phyloP scores from a whole-genome alignment of 2,329 filamentous ascomycete species.

The Diaporthe australafricana region DNA sequence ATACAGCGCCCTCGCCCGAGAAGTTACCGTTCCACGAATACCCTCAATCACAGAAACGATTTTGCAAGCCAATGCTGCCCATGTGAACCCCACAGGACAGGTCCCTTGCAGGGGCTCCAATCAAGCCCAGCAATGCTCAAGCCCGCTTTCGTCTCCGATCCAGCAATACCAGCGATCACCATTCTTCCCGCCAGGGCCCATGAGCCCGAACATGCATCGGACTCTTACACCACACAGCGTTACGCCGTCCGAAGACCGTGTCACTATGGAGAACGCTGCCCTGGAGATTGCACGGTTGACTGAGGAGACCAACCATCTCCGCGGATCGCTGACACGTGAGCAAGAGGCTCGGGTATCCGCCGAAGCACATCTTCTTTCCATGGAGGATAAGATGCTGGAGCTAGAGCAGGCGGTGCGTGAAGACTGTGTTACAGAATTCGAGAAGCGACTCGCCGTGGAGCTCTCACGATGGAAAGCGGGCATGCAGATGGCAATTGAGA shows the following conservation, averaged over 20 bases:
- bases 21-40: slow-evolving; percentile 90
- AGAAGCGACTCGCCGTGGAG: slow-evolving; percentile 79
- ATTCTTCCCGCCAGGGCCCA: slow-evolving; percentile 53
- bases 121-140: slow-evolving; percentile 42
- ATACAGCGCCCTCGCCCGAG: slow-evolving; percentile 91
- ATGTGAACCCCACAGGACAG: slow-evolving; percentile 44
- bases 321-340: slow-evolving; percentile 77
- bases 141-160: slow-evolving; percentile 45
- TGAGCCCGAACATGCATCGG: slow-evolving; percentile 45
- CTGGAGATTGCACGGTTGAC: slow-evolving; percentile 84
- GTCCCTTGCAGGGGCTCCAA: slow-evolving; percentile 39
- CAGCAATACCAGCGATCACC: slow-evolving; percentile 50
- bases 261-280: slow-evolving; percentile 85
- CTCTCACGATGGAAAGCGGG: slow-evolving; percentile 84
- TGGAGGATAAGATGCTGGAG: slow-evolving; percentile 73
- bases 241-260: slow-evolving; percentile 62
- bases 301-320: slow-evolving; percentile 81
- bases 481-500: slow-evolving; percentile 82
- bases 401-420: slow-evolving; percentile 89
- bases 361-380: slow-evolving; percentile 78
- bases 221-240: slow-evolving; percentile 54
- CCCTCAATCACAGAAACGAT: slow-evolving; percentile 85
- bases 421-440: slow-evolving; percentile 89
- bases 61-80: slow-evolving; percentile 51
- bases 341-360: slow-evolving; percentile 76